Base-by-base conservation (phyloP, 306 rosid species). In the Citrullus amarus region DNA sequence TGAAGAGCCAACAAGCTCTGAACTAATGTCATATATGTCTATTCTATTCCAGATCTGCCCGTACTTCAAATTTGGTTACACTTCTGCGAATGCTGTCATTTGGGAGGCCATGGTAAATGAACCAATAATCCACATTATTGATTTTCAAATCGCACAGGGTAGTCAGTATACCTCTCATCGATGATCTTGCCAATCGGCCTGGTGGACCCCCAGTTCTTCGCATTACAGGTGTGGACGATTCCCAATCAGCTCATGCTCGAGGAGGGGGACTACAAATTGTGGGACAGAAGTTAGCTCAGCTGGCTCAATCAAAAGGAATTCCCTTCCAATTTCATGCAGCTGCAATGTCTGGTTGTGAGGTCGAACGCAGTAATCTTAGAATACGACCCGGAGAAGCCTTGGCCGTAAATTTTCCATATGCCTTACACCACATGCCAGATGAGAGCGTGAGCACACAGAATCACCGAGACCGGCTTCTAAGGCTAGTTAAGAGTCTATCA, bases 131-230 rank as follows among this genome's bases (percentile, higher is more conserved):
- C 98, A 92, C 79, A 90, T 96, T 44, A 88, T 96, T 77, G 99
- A 96, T 88, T 96, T 96, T 86, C 99, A 96, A 81, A 90, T 96
- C 36, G 92, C 99, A 6, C 98, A 96, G 83, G 98, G 98, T 38
- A 88, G 85, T 63, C 99, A 96, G 76, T 96, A 89, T 87, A 82
- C 38, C 80, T 22, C 90, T 96, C 20, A 84, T 96, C 22, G 58
- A 86, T 53, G 91, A 85, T 78, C 93, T 92, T 30, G 87, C 96
- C 3, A 17, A 34, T 72, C 86, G 87, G 66, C 89, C 91, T 0
- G 88, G 91, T 20, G 92, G 93, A 0, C 88, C 91, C 2, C 97
- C 99, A 4, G 38, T 12, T 43, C 44, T 96, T 63, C 89, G 91
- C 1, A 79, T 96, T n/a, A 96, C 98, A 0, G 97, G 98, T 25